Evolutionary conservation across 106 monocot species (phyloP), one percentile per base, ranked within the genome.

Genomic region (Vanilla planifolia): DNA sequence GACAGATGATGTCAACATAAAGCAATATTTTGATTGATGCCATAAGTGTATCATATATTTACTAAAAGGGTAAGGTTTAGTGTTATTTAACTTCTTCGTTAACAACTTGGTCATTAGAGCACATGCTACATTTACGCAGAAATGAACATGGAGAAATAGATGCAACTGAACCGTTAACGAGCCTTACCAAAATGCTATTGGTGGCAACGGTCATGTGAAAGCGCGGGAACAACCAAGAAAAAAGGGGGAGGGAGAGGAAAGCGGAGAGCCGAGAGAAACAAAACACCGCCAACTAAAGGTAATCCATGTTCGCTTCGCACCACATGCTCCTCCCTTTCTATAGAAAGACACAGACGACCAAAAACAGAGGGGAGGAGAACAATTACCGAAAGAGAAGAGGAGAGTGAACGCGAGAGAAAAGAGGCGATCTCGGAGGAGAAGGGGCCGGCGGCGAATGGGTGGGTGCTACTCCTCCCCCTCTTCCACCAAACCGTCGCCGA

Each of bases 381-480:
- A 29, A 48, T 48, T 10, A 9, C 6, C 4, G 6, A 52, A 29
- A 9, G 20, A 52, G 52, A 52, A 52, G 8, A 2, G 37, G 37
- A 37, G 37, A 37, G 37, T 5, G 37, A 14, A 29, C 5, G 8
- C 24, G 52, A 13, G 28, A 29, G 19, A 6, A 50, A 25, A 28
- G 19, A 25, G 17, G 29, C 14, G 15, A 15, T 6, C 0, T 14
- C 29, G 14, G 53, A 37, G n/a, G 37, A 37, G 37, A 37, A 37
- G 37, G 37, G 37, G 37, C 29, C 21, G 50, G 16, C 21, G 43
- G 21, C 17, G 16, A 66, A 73, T 73, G 74, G 74, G 74, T 13
- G 67, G 74, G 43, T 74, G 74, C 74, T 74, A 41, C 67, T 74
- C 74, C 50, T 48, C 61, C 30, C 66, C 65, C 1, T 61, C 66